These are phyloP conservation scores for Angophora floribunda DNA, from an alignment of 345 rosid species.

Conservation along the genomic window DNA sequence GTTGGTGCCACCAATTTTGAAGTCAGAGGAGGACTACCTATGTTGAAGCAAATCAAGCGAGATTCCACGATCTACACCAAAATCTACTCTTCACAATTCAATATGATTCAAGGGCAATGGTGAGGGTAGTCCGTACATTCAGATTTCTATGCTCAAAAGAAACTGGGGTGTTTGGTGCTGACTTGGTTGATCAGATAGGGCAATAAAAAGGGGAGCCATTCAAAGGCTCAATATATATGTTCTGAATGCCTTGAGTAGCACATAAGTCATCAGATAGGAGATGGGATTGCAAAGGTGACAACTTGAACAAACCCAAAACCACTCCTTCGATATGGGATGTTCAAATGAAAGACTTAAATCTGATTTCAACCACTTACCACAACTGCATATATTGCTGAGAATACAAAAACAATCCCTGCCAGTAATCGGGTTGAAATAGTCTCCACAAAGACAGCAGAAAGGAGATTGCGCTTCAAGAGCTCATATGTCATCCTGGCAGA, in stretches of 20 bases:
- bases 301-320: neutral
- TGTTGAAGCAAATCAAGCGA: neutral
- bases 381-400: slow-evolving; percentile 76
- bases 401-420: slow-evolving; percentile 58
- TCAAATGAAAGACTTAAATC: neutral
- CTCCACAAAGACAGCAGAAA: slow-evolving; percentile 86
- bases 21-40: neutral
- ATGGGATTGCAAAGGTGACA: neutral
- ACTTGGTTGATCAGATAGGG: neutral
- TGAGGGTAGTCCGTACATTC: neutral
- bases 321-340: neutral
- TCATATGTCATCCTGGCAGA: slow-evolving; percentile 91
- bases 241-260: neutral
- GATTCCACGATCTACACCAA: neutral
- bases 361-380: slow-evolving; percentile 28
- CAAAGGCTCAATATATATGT: neutral
- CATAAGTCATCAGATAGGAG: neutral
- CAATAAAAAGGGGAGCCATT: neutral
- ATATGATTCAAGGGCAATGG: neutral
- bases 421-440: slow-evolving; percentile 72
- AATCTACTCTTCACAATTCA: neutral
- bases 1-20: neutral
- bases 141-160: neutral
- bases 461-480: slow-evolving; percentile 79
- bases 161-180: neutral